Evolutionary conservation across 805 yeast species (phyloP).

Genomic region (Candida sphagnicola): DNA sequence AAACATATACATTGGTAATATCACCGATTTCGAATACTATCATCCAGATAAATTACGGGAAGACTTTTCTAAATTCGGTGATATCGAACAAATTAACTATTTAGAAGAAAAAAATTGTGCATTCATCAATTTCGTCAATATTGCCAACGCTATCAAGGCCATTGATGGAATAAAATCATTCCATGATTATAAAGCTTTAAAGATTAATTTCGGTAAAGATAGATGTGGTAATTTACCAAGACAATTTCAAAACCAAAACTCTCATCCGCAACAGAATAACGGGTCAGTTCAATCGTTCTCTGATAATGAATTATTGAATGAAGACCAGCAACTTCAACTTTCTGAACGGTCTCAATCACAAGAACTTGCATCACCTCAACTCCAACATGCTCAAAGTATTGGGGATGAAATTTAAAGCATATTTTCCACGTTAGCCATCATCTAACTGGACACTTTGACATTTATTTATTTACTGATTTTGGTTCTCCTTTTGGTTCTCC

Average conservation of each 20-base stretch:
- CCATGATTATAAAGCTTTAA: constrained; percentile 57
- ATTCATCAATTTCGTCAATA: constrained; percentile 86
- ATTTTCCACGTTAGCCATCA: background rate
- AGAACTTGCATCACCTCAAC: constrained; percentile 3
- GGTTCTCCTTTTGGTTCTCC: constrained; percentile 4
- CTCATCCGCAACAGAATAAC: constrained; percentile 6
- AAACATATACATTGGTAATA: constrained; percentile 82
- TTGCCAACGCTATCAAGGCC: constrained; percentile 87
- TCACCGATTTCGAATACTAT: constrained; percentile 47
- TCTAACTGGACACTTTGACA: background rate
- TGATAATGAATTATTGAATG: constrained; percentile 19
- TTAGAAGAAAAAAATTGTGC: constrained; percentile 82
- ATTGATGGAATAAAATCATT: constrained; percentile 84
- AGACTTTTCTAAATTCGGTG: constrained; percentile 83
- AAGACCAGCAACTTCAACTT: constrained; percentile 10
- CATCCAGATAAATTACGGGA: constrained; percentile 58
- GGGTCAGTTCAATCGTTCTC: constrained; percentile 18
- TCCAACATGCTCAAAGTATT: background rate
- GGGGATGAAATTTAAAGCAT: constrained; percentile 2
- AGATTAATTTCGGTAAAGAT: constrained; percentile 90
- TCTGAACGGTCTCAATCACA: background rate
- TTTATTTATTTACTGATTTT: constrained; percentile 3
- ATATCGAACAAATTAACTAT: constrained; percentile 91
- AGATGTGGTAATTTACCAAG: constrained; percentile 94
- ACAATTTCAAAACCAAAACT: constrained; percentile 46